Evolutionary conservation across 2,329 filamentous ascomycete species (phyloP).

Genomic region (Chrysoporthe deuterocubensis): DNA sequence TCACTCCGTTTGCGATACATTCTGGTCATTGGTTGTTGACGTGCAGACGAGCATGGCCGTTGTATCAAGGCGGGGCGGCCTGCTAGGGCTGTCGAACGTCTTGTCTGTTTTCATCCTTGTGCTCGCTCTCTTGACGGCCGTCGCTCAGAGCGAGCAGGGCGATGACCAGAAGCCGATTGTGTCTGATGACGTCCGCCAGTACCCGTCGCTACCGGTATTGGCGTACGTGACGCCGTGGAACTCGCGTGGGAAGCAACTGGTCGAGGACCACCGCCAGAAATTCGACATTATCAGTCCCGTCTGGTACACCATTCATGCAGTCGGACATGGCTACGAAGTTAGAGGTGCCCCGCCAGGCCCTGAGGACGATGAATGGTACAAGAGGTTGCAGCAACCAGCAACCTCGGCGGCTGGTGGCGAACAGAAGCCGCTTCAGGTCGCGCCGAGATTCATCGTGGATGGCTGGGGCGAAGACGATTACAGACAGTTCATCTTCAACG

Average conservation of each 20-base stretch:
- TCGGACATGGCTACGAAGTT: constrained; percentile 28
- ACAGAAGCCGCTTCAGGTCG: constrained; percentile 23
- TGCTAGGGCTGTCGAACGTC: background rate
- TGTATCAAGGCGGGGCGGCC: background rate
- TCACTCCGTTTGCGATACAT: too few species aligned
- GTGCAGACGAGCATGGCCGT: constrained; percentile 9
- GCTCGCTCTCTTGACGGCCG: constrained; percentile 9
- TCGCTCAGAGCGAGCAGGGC: constrained; percentile 11
- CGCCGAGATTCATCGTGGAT: constrained; percentile 32
- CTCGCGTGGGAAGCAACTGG: constrained; percentile 31
- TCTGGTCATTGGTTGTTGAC: too few species aligned
- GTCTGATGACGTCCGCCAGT: constrained; percentile 2
- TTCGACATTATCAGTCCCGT: constrained; percentile 33
- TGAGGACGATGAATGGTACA: constrained; percentile 29
- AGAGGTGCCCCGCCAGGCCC: constrained; percentile 27
- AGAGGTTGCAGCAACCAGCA: constrained; percentile 19
- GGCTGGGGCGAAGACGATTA: constrained; percentile 31
- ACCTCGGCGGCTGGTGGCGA: background rate
- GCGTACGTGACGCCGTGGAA: constrained; percentile 34
- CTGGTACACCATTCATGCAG: constrained; percentile 32
- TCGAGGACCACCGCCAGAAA: constrained; percentile 30
- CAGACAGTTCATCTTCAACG: constrained; percentile 30
- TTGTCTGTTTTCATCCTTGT: constrained; percentile 4
- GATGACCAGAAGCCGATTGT: constrained; percentile 22
- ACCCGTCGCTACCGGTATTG: constrained; percentile 28